These are phyloP conservation scores for Clausena lansium DNA, from an alignment of 345 rosid genomes.

Conservation along the genomic window DNA sequence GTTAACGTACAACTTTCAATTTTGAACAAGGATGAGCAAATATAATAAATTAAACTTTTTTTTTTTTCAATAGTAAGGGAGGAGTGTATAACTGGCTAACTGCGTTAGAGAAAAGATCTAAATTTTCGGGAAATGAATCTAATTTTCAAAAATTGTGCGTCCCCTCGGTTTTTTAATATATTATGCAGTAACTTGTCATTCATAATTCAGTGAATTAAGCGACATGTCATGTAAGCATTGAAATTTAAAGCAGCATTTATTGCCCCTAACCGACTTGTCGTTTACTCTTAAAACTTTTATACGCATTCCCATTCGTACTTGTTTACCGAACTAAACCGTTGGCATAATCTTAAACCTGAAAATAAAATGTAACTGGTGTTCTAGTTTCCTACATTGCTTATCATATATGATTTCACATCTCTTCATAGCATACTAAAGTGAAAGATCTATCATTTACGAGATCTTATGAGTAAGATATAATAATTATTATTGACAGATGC, in stretches of 20 bases:
- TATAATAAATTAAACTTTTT: not conserved
- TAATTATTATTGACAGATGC: not conserved
- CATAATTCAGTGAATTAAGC: not conserved
- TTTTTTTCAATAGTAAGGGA: too few species aligned
- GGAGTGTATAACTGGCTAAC: too few species aligned
- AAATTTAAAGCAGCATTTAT: not conserved
- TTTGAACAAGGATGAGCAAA: not conserved
- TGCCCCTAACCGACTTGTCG: not conserved
- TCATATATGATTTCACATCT: not conserved
- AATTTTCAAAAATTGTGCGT: too few species aligned
- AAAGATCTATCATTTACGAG: not conserved
- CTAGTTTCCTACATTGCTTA: not conserved
- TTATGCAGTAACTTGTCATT: not conserved
- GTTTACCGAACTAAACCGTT: not conserved
- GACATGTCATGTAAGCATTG: not conserved
- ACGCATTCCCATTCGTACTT: not conserved
- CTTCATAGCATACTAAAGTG: not conserved
- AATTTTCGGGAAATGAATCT: too few species aligned
- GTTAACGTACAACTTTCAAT: not conserved
- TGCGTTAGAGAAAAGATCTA: too few species aligned
- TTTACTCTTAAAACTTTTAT: not conserved
- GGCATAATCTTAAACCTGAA: not conserved
- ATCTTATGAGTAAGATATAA: not conserved
- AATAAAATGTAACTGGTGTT: not conserved
- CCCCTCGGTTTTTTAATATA: too few species aligned